These are phyloP conservation scores for Aspergillus piperis DNA, from an alignment of 2,329 filamentous ascomycete genomes.

Conservation along the genomic window DNA sequence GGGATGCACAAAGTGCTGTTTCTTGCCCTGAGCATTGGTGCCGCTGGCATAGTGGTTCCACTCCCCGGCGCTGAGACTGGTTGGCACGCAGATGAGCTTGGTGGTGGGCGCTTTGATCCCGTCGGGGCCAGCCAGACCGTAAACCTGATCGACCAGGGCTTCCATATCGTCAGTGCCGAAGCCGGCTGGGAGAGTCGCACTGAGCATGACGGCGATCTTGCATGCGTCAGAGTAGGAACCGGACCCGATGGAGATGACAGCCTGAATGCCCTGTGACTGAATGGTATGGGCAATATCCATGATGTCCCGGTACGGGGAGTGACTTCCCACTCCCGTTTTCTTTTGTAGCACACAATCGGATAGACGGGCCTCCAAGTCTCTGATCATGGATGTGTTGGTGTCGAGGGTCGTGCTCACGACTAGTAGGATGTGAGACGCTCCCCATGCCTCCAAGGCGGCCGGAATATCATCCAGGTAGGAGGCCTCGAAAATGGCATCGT, in stretches of 20 bases:
- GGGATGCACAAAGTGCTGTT: conserved; percentile 1
- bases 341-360: conserved; percentile 3
- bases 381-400: conserved; percentile 1
- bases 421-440: neutral
- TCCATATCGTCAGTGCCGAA: neutral
- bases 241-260: conserved; percentile 2
- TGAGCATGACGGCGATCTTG: conserved; percentile 8
- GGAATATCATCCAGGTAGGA: conserved; percentile 4
- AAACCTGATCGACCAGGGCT: conserved; percentile 2
- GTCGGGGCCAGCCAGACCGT: conserved; percentile 1
- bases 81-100: conserved; percentile 6
- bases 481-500: conserved; percentile 5
- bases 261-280: neutral
- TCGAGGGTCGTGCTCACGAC: conserved; percentile 7
- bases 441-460: neutral
- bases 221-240: conserved; percentile 3
- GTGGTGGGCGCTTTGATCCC: neutral
- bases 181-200: neutral
- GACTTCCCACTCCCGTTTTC: conserved; percentile 5
- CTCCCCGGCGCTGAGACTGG: conserved; percentile 2
- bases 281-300: conserved; percentile 3
- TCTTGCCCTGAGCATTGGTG: neutral
- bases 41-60: conserved; percentile 3
- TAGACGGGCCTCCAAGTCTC: neutral
- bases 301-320: conserved; percentile 4